Percentiles rank a stretch among this genome's conserved stretches.
These are phyloP conservation scores for Pichia gijzeniarum DNA, from an alignment of 805 yeast genomes.

Conservation along the genomic window DNA sequence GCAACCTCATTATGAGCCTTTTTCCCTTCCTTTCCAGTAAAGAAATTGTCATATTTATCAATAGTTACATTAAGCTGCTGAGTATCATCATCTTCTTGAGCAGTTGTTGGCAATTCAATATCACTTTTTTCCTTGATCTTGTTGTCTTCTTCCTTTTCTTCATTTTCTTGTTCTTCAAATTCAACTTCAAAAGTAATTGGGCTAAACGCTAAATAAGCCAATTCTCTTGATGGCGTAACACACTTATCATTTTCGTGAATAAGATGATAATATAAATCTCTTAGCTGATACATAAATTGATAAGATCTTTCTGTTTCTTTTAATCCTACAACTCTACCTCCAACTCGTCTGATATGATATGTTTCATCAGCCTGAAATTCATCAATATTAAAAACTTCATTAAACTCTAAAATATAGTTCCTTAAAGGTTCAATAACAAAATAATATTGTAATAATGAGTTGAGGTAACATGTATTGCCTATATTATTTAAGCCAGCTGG, in stretches of 20 bases:
- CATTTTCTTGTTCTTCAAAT: slow-evolving; percentile 5
- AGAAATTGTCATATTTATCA: not conserved
- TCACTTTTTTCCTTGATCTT: not conserved
- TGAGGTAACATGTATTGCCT: slow-evolving; percentile 93
- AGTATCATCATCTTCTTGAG: slow-evolving; percentile 4
- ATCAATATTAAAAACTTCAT: slow-evolving; percentile 28
- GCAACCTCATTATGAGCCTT: not conserved
- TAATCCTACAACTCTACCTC: slow-evolving; percentile 78
- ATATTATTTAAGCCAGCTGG: slow-evolving; percentile 93
- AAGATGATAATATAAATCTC: slow-evolving; percentile 64
- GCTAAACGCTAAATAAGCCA: slow-evolving; percentile 83
- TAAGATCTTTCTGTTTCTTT: slow-evolving; percentile 74
- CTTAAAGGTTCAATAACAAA: slow-evolving; percentile 81
- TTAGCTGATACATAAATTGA: slow-evolving; percentile 70
- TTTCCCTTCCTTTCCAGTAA: not conserved
- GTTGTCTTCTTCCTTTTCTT: not conserved
- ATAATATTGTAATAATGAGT: slow-evolving; percentile 84
- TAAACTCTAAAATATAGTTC: slow-evolving; percentile 53
- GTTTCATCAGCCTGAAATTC: slow-evolving; percentile 28
- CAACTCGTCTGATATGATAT: slow-evolving; percentile 58
- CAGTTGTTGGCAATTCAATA: not conserved
- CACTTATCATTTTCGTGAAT: slow-evolving; percentile 54
- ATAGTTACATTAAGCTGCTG: not conserved
- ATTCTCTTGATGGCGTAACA: slow-evolving; percentile 74
- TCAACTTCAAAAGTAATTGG: slow-evolving; percentile 60